Conservation (phyloP, 2,329 filamentous ascomycete genomes). For the Dissoconium aciculare region DNA sequence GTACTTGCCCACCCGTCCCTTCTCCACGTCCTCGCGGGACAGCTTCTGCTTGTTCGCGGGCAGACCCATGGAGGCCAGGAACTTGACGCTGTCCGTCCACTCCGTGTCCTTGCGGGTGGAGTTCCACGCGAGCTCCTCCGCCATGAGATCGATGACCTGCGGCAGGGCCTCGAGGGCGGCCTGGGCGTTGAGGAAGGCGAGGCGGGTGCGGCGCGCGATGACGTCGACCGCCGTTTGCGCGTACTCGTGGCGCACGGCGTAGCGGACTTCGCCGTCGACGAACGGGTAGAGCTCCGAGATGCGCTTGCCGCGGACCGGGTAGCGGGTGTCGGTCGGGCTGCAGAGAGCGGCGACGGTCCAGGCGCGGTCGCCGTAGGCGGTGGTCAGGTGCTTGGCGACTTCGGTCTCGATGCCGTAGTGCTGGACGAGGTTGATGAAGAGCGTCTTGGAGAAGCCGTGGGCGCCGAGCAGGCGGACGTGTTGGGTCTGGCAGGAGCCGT, state of each 20-base stretch:
- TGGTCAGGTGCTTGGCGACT: constrained; percentile 73
- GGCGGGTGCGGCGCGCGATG: constrained; percentile 64
- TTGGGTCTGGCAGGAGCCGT: constrained; percentile 70
- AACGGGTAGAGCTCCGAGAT: constrained; percentile 75
- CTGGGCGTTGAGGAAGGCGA: constrained; percentile 85
- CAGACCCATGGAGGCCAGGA: constrained; percentile 47
- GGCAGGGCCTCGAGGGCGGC: constrained; percentile 78
- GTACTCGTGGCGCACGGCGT: constrained; percentile 77
- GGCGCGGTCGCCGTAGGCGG: constrained; percentile 80
- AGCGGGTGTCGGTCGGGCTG: constrained; percentile 59
- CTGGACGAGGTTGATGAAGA: constrained; percentile 91
- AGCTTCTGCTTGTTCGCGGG: constrained; percentile 40
- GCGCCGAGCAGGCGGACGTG: constrained; percentile 67
- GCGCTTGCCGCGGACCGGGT: constrained; percentile 68
- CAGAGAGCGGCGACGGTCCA: constrained; percentile 81
- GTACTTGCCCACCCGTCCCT: constrained; percentile 36
- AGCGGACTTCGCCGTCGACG: constrained; percentile 80
- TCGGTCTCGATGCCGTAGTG: constrained; percentile 86
- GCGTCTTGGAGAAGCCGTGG: constrained; percentile 74
- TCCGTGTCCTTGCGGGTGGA: constrained; percentile 56
- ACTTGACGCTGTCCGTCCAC: constrained; percentile 56
- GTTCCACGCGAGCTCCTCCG: constrained; percentile 68
- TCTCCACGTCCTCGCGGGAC: constrained; percentile 44
- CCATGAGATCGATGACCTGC: constrained; percentile 77
- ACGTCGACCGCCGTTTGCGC: constrained; percentile 84